Evolutionary conservation across 306 rosid species (phyloP).

Genomic region (Castanea crenata): DNA sequence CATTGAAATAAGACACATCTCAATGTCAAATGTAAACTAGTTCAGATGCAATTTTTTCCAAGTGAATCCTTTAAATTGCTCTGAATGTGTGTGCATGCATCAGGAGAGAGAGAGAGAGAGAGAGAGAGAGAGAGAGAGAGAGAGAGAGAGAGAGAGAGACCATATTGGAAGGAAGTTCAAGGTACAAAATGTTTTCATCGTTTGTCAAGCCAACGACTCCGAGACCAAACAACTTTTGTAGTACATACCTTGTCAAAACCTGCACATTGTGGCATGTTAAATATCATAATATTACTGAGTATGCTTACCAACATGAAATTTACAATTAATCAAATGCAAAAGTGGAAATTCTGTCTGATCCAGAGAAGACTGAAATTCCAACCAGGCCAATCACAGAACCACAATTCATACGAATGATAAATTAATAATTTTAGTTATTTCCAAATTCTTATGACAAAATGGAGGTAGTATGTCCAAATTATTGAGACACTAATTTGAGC

Average conservation of each 20-base stretch:
- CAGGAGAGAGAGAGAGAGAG: neutral
- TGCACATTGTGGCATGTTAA: conserved; percentile 26
- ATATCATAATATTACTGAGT: conserved; percentile 14
- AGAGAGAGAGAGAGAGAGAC: conserved; percentile 42
- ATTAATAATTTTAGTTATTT: too few relatives aligned
- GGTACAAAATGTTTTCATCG: conserved; percentile 54
- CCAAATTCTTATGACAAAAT: neutral
- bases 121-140: conserved; percentile 12
- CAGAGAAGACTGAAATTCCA: neutral
- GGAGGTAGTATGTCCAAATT: neutral
- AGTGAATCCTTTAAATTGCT: neutral
- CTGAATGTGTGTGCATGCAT: neutral
- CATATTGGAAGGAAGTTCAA: conserved; percentile 93
- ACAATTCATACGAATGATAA: neutral
- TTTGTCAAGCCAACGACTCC: conserved; percentile 51
- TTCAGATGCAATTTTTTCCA: neutral
- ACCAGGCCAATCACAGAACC: neutral
- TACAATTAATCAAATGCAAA: neutral
- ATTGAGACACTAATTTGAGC: neutral
- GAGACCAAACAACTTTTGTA: conserved; percentile 78
- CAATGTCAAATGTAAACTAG: neutral
- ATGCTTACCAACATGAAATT: conserved; percentile 1
- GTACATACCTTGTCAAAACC: conserved; percentile 73
- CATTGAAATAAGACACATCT: neutral
- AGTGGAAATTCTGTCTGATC: neutral